Conservation (phyloP, 164 flowering plant genomes). For the Tinospora cordifolia region DNA sequence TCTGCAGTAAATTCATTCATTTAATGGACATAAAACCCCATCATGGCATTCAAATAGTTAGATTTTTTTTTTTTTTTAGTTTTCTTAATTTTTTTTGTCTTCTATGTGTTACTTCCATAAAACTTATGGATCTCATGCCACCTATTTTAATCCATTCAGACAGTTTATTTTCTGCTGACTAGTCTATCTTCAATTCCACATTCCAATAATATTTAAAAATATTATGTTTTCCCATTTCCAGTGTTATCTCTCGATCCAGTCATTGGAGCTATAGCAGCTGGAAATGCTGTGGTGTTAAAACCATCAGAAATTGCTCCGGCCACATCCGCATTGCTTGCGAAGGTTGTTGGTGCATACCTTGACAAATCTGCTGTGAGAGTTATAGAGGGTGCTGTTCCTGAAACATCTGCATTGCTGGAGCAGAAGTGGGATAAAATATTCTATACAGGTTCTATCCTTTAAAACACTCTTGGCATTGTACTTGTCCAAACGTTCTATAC, state of each 20-base stretch:
- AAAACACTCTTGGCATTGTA: background rate
- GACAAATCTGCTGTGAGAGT: constrained; percentile 68
- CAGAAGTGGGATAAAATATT: constrained; percentile 94
- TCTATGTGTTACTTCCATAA: background rate
- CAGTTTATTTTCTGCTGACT: no score
- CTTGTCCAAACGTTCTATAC: background rate
- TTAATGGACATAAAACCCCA: no score
- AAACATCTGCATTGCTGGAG: constrained; percentile 68
- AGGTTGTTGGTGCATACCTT: constrained; percentile 41
- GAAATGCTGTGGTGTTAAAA: constrained; percentile 73
- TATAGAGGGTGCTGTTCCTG: constrained; percentile 71
- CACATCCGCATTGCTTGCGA: constrained; percentile 58
- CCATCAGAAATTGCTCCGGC: constrained; percentile 91
- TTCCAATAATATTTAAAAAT: background rate
- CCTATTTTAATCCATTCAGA: no score
- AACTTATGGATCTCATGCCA: no score
- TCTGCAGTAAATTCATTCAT: no score
- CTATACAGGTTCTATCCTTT: constrained; percentile 56
- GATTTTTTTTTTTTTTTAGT: no score
- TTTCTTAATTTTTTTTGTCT: background rate
- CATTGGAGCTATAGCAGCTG: constrained; percentile 90
- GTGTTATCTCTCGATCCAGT: constrained; percentile 84
- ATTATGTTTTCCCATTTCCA: constrained; percentile 19
- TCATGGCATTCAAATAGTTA: no score
- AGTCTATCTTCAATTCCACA: background rate